A percentile compares a stretch with the other conserved stretches of the same genome.
phyloP scores from a whole-genome alignment of 2,329 filamentous ascomycete genomes.

The Aspergillus sp. region DNA sequence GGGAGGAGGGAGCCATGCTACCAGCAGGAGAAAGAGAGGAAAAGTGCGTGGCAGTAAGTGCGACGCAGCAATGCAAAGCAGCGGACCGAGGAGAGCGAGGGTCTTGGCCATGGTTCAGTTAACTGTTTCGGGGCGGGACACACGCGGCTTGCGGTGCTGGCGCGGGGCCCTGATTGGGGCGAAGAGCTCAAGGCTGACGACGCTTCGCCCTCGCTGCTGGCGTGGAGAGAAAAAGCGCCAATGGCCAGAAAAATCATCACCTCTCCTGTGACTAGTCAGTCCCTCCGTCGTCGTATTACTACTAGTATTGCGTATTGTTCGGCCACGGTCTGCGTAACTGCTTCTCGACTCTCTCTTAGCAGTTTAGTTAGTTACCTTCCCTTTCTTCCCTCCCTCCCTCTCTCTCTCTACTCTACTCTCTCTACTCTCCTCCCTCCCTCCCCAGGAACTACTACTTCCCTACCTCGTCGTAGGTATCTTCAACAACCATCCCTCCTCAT shows the following conservation, averaged over 20 bases:
- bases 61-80: not conserved
- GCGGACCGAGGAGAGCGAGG: constrained; percentile 19
- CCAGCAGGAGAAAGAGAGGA: not conserved
- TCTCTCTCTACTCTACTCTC: constrained; percentile 13
- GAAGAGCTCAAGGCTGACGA: constrained; percentile 38
- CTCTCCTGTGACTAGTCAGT: constrained; percentile 15
- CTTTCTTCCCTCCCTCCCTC: not conserved
- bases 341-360: no score
- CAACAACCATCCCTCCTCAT: not conserved
- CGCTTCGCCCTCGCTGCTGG: constrained; percentile 31
- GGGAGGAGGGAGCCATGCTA: not conserved
- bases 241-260: constrained; percentile 14
- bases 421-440: not conserved
- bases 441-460: not conserved
- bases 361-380: no score
- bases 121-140: constrained; percentile 32
- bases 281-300: constrained; percentile 13
- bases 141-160: constrained; percentile 39
- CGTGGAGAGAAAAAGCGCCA: constrained; percentile 19
- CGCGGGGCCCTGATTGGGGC: constrained; percentile 39
- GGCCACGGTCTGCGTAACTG: not conserved
- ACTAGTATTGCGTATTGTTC: not conserved
- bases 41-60: no score
- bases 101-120: constrained; percentile 33
- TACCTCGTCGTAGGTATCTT: not conserved